Conservation (phyloP, 371 early-diverging fungal genomes). For the Apophysomyces ossiformis region DNA sequence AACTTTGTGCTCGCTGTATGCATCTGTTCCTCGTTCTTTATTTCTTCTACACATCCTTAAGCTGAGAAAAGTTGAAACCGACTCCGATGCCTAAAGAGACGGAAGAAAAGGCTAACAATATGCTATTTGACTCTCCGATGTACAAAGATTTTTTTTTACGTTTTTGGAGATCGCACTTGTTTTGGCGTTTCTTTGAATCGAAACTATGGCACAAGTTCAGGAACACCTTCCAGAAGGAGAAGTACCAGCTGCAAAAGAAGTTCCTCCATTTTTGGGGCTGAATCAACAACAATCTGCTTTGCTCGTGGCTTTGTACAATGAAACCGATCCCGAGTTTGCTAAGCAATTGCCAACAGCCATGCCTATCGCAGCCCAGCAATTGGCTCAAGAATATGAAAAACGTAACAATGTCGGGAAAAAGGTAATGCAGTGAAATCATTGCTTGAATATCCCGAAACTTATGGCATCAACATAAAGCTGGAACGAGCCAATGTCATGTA, state of each 20-base stretch:
- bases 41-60: too few species aligned
- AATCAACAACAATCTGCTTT: slow-evolving; percentile 59
- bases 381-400: slow-evolving; percentile 56
- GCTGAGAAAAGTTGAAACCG: too few species aligned
- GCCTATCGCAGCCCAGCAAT: slow-evolving; percentile 60
- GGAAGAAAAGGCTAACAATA: too few species aligned
- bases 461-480: slow-evolving; percentile 30
- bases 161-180: too few species aligned
- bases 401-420: slow-evolving; percentile 61
- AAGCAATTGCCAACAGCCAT: slow-evolving; percentile 60
- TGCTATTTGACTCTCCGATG: too few species aligned
- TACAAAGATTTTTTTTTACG: too few species aligned
- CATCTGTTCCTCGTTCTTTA: too few species aligned
- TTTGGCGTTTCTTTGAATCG: too few species aligned
- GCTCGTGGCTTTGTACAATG: slow-evolving; percentile 63
- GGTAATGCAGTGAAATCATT: slow-evolving; percentile 22
- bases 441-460: not conserved
- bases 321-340: slow-evolving; percentile 63
- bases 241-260: slow-evolving; percentile 22
- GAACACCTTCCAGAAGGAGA: slow-evolving; percentile 12
- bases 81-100: too few species aligned
- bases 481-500: slow-evolving; percentile 54
- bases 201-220: slow-evolving; percentile 6
- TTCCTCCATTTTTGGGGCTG: slow-evolving; percentile 61
- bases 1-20: too few species aligned